Conservation (phyloP, 1,284 basidiomycete genomes). For the Ustilago curta region DNA sequence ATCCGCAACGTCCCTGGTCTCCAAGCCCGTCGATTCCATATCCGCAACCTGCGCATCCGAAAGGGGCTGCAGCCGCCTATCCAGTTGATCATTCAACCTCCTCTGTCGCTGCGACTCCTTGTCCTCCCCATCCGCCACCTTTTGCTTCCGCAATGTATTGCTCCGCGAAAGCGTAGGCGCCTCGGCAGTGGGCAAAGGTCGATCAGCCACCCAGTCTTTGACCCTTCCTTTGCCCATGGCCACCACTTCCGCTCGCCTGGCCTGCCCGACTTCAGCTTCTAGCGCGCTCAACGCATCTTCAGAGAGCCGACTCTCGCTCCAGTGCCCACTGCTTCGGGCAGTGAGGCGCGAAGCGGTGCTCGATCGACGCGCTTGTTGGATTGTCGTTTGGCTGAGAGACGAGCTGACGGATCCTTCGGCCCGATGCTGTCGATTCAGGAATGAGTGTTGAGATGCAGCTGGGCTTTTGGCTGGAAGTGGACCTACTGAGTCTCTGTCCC, state of each 20-base stretch:
- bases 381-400: conserved; percentile 20
- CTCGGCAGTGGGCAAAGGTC: conserved; percentile 20
- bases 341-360: conserved; percentile 41
- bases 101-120: conserved; percentile 26
- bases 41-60: conserved; percentile 18
- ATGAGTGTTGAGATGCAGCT: conserved; percentile 21
- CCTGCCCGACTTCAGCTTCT: conserved; percentile 52
- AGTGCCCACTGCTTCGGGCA: conserved; percentile 40
- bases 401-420: conserved; percentile 23
- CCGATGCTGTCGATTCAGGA: conserved; percentile 27
- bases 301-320: conserved; percentile 40
- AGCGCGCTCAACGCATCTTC: conserved; percentile 49
- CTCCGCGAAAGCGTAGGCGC: conserved; percentile 43
- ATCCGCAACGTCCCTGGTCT: conserved; percentile 10
- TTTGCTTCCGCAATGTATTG: conserved; percentile 37
- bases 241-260: conserved; percentile 42
- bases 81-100: conserved; percentile 25
- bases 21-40: neutral
- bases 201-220: conserved; percentile 44
- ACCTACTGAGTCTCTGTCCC: conserved; percentile 24
- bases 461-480: conserved; percentile 28
- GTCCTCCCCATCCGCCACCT: neutral
- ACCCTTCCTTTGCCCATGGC: conserved; percentile 51
- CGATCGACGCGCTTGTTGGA: conserved; percentile 23
- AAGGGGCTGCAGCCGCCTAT: conserved; percentile 21